phyloP scores from a whole-genome alignment of 2,329 filamentous ascomycete genomes.

The Trichophyton schoenleinii region DNA sequence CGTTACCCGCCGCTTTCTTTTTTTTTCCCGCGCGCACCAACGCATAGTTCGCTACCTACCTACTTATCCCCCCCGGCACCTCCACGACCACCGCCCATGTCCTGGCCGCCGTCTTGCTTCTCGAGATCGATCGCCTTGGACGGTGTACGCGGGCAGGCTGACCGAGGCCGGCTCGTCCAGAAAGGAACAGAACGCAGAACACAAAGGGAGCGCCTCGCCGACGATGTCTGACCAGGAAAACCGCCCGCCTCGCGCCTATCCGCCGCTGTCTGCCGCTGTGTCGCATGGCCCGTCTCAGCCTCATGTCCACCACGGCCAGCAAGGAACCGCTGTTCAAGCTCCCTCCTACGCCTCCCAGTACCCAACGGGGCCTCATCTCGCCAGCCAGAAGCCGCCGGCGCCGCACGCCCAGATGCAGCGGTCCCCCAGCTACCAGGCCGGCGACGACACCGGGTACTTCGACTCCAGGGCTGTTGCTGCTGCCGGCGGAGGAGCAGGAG shows the following conservation, averaged over 20 bases:
- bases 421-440: conserved; percentile 61
- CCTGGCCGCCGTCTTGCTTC: not conserved
- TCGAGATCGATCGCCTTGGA: not conserved
- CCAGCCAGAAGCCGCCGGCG: conserved; percentile 25
- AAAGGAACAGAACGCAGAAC: not conserved
- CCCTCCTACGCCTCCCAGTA: conserved; percentile 18
- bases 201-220: not conserved
- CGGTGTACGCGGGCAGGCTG: not conserved
- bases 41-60: not conserved
- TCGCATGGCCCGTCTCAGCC: conserved; percentile 12
- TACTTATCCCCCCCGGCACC: not conserved
- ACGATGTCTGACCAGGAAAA: not conserved
- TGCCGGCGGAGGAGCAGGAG: conserved; percentile 18
- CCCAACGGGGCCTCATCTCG: conserved; percentile 30
- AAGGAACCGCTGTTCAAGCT: conserved; percentile 11
- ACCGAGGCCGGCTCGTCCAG: not conserved
- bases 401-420: conserved; percentile 36
- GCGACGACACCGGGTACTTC: conserved; percentile 53
- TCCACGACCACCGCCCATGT: not conserved
- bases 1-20: not conserved
- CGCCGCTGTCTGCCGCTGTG: not conserved
- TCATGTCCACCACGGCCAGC: conserved; percentile 18
- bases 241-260: not conserved
- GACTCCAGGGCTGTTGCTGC: conserved; percentile 14
- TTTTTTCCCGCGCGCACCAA: not conserved